These are phyloP conservation scores for Aquilaria yunnanensis DNA, from an alignment of 345 rosid species.

Conservation along the genomic window DNA sequence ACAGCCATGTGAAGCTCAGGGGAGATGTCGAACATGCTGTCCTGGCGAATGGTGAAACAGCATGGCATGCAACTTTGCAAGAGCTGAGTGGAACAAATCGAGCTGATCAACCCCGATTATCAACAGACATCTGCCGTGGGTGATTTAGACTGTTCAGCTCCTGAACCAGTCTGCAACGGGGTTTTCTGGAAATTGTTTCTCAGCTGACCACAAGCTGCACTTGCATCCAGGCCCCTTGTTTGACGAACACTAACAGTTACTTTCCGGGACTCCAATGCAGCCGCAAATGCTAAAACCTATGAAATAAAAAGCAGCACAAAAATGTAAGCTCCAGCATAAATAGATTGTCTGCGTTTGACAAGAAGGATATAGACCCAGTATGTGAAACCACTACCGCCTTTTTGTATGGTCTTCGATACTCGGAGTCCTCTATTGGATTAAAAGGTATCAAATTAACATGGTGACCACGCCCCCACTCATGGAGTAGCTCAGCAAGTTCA, in stretches of 20 bases:
- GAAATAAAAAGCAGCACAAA: conserved; percentile 8
- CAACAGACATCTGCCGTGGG: conserved; percentile 42
- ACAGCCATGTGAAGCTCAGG: too few species aligned
- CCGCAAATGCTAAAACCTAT: conserved; percentile 67
- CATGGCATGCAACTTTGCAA: too few species aligned
- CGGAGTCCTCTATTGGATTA: conserved; percentile 89
- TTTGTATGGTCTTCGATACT: conserved; percentile 68
- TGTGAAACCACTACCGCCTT: conserved; percentile 49
- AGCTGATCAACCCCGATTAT: background rate
- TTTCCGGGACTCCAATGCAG: conserved; percentile 67
- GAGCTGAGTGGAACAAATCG: too few species aligned
- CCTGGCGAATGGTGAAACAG: too few species aligned
- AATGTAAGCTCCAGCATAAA: background rate
- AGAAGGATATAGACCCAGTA: conserved; percentile 1
- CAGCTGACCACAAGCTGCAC: conserved; percentile 98
- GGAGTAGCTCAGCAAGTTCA: conserved; percentile 83
- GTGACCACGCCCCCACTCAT: conserved; percentile 68
- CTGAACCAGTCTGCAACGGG: conserved; percentile 43
- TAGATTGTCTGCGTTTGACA: conserved; percentile 1
- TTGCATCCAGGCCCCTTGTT: conserved; percentile 89
- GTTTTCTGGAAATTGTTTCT: conserved; percentile 89
- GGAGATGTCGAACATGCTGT: too few species aligned
- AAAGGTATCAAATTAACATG: conserved; percentile 94
- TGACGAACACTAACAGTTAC: conserved; percentile 72
- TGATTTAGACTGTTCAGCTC: conserved; percentile 27